Evolutionary conservation across 352 stramenopile species (phyloP).

Genomic region (Salisapilia sapeloensis): DNA sequence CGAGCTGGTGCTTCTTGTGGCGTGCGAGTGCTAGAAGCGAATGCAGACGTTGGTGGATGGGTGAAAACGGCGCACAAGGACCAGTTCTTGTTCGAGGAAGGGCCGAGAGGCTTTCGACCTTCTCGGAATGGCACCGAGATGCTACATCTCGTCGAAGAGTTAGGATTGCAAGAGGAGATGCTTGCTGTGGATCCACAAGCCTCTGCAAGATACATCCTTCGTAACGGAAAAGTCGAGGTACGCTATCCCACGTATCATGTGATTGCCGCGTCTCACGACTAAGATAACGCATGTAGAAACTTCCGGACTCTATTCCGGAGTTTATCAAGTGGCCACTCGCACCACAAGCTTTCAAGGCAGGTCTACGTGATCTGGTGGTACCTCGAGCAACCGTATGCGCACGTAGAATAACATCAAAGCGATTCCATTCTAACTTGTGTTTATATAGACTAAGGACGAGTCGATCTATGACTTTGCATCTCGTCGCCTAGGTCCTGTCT

Average conservation of each 20-base stretch:
- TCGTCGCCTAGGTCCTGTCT: conserved; percentile 55
- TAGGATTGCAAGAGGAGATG: conserved; percentile 48
- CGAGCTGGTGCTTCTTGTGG: conserved; percentile 22
- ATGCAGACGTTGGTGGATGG: conserved; percentile 34
- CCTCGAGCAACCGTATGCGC: conserved; percentile 8
- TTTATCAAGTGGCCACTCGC: conserved; percentile 48
- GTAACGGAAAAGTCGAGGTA: conserved; percentile 48
- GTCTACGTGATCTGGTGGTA: conserved; percentile 45
- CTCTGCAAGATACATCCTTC: conserved; percentile 60
- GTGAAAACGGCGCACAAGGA: conserved; percentile 34
- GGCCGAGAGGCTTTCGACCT: conserved; percentile 66
- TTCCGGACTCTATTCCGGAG: conserved; percentile 32
- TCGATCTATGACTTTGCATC: conserved; percentile 67
- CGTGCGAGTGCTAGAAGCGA: conserved; percentile 60
- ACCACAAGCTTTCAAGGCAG: conserved; percentile 26
- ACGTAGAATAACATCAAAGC: neutral
- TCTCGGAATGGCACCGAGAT: conserved; percentile 75
- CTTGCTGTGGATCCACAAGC: conserved; percentile 35
- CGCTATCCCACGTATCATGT: neutral
- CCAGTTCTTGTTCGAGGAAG: conserved; percentile 72
- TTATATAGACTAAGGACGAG: conserved; percentile 30
- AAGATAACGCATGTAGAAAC: conserved; percentile 40
- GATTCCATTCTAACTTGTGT: neutral
- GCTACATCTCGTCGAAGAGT: conserved; percentile 64
- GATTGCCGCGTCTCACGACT: too few relatives aligned